These are phyloP conservation scores for Acacia crassicarpa DNA, from an alignment of 306 rosid genomes.

Conservation along the genomic window DNA sequence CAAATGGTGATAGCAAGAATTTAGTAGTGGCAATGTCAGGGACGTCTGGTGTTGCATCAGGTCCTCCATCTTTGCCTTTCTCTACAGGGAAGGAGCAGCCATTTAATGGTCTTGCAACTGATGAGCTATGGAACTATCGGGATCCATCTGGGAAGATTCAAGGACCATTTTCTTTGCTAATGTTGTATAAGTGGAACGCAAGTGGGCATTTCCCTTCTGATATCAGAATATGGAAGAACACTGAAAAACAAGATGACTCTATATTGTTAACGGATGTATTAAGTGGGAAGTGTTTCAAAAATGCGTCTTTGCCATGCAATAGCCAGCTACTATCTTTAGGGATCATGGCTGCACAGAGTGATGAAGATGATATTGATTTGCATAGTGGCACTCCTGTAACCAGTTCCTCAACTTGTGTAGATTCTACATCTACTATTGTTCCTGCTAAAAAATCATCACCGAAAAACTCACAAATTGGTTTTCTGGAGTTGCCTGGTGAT, in stretches of 20 bases:
- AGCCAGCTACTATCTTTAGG: slow-evolving; percentile 47
- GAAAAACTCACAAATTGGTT: slow-evolving; percentile 27
- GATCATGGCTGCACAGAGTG: slow-evolving; percentile 35
- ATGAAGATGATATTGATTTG: slow-evolving; percentile 45
- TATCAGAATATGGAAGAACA: slow-evolving; percentile 74
- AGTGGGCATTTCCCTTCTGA: slow-evolving; percentile 73
- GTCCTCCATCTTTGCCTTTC: slow-evolving; percentile 37
- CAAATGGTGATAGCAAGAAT: slow-evolving; percentile 38
- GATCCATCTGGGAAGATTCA: slow-evolving; percentile 86
- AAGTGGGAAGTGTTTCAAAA: slow-evolving; percentile 48
- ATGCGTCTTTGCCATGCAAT: slow-evolving; percentile 35
- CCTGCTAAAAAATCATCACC: slow-evolving; percentile 33
- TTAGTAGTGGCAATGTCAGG: slow-evolving; percentile 42
- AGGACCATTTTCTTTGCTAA: slow-evolving; percentile 80
- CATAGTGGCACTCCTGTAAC: slow-evolving; percentile 35
- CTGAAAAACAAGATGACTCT: slow-evolving; percentile 60
- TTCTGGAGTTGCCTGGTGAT: slow-evolving; percentile 35
- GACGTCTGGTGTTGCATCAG: slow-evolving; percentile 48
- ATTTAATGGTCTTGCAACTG: slow-evolving; percentile 47
- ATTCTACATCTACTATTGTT: slow-evolving; percentile 19
- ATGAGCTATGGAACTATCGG: slow-evolving; percentile 75
- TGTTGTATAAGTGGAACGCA: slow-evolving; percentile 68
- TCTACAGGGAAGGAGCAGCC: slow-evolving; percentile 48
- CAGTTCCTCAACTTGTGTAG: slow-evolving; percentile 27
- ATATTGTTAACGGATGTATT: slow-evolving; percentile 63